phyloP scores from a whole-genome alignment of 2,329 filamentous ascomycete species.

The Colletotrichum euphorbiae region DNA sequence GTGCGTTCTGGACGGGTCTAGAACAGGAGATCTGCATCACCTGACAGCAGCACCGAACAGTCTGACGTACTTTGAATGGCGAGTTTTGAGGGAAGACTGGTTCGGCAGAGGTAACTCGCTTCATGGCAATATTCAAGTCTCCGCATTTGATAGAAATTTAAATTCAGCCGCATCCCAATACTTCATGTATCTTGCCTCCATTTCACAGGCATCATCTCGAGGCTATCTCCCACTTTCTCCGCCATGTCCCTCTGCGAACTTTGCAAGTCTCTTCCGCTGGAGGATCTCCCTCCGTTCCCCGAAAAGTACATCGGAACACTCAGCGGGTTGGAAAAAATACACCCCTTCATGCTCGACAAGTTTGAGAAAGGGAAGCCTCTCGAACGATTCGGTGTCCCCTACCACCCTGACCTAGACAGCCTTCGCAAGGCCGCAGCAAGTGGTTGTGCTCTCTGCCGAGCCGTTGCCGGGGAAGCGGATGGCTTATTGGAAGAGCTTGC shows the following conservation, averaged over 20 bases:
- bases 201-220: too few relatives aligned
- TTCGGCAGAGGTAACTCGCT: too few relatives aligned
- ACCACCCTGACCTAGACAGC: conserved; percentile 8
- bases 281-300: conserved; percentile 27
- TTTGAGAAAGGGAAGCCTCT: conserved; percentile 1
- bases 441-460: conserved; percentile 16
- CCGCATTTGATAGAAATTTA: too few relatives aligned
- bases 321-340: not conserved
- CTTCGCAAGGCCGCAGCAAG: conserved; percentile 12
- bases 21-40: too few relatives aligned
- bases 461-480: conserved; percentile 15
- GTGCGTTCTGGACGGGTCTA: too few relatives aligned
- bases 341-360: not conserved
- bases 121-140: too few relatives aligned
- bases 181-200: too few relatives aligned
- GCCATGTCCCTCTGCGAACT: conserved; percentile 18
- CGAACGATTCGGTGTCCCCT: conserved; percentile 11
- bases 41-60: too few relatives aligned
- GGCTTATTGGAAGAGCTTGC: conserved; percentile 19
- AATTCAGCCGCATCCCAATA: too few relatives aligned
- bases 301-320: conserved; percentile 5
- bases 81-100: too few relatives aligned
- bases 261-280: not conserved
- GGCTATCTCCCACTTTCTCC: too few relatives aligned
- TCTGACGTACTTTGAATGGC: too few relatives aligned